phyloP scores from a whole-genome alignment of 805 yeast genomes.

The Isabelozyma heimii region DNA sequence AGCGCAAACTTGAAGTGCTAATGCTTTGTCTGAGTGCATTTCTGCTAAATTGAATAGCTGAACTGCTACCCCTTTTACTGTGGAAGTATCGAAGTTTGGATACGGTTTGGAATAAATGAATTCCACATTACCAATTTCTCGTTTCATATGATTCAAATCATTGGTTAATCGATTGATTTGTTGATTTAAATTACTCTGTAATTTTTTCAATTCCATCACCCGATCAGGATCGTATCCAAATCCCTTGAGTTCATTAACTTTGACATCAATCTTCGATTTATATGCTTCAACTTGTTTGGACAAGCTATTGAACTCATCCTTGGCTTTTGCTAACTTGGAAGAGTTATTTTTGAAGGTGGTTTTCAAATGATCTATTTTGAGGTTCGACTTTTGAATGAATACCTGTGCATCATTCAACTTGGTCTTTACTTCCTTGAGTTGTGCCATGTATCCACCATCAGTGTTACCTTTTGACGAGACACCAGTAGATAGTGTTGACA shows the following conservation, averaged over 20 bases:
- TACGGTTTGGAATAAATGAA: constrained; percentile 69
- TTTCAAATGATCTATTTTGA: constrained; percentile 57
- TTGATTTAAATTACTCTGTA: constrained; percentile 43
- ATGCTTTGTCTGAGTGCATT: constrained; percentile 55
- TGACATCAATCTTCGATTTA: constrained; percentile 30
- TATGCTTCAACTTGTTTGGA: constrained; percentile 44
- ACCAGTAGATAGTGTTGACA: constrained; percentile 83
- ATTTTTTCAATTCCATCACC: constrained; percentile 42
- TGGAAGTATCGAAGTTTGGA: constrained; percentile 52
- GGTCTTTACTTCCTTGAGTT: constrained; percentile 61
- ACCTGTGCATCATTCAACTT: constrained; percentile 53
- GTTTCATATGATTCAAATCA: constrained; percentile 53
- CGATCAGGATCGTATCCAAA: constrained; percentile 57
- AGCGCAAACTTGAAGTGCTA: constrained; percentile 90
- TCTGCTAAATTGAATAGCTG: constrained; percentile 69
- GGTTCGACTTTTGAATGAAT: constrained; percentile 53
- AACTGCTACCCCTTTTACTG: constrained; percentile 88
- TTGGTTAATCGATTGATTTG: constrained; percentile 43
- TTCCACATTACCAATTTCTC: constrained; percentile 71
- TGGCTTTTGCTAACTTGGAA: constrained; percentile 53
- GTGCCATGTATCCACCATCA: constrained; percentile 75
- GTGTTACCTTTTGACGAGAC: constrained; percentile 77
- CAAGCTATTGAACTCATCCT: constrained; percentile 41
- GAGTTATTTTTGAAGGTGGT: constrained; percentile 49
- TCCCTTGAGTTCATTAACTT: constrained; percentile 42